Evolutionary conservation across 1,284 basidiomycete species (phyloP), one percentile per base, ranked within the genome.

Genomic region (Xanthoconium separans): DNA sequence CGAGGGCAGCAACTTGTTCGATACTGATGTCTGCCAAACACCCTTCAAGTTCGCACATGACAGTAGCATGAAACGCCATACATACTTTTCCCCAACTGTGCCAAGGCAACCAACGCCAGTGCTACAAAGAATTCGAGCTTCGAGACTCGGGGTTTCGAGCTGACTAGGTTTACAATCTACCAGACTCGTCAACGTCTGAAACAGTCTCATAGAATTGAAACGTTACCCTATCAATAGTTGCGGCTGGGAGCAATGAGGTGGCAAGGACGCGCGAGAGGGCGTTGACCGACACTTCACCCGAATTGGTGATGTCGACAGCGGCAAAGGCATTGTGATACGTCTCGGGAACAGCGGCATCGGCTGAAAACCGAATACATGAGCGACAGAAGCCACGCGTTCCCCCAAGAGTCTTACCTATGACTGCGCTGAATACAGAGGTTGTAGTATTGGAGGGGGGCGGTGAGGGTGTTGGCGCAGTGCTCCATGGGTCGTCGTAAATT

Each of bases 91-190:
- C 83, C 86, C 4, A 80, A 74, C 70, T 94, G 93, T n/a, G 91
- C 91, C 20, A 94, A 75, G 6, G 91, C 91, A 50, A 91, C 90
- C 15, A 96, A 78, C 11, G 91, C 92, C 18, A 96, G 72, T 15
- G 93, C 89, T 29, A 93, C 88, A 69, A 91, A 95, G 74, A 95
- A 93, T 65, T 95, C 93, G 53, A 87, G 80, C 61, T 84, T 89
- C 11, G 90, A 90, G 42, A 95, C 87, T 37, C 88, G 78, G 29
- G 88, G 79, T 54, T 82, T 78, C 34, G 85, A 84, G 71, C 87
- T 91, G 47, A 90, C 89, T 33, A 93, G 76, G 68, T 86, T 91
- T 50, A 94, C 85, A 60, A 94, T 93, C 91, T 93, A 54, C 29
- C 37, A 43, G 37, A 33, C 47, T 44, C 44, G 45, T 69, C 48